phyloP scores from a whole-genome alignment of 352 stramenopile species.

The Pythium grandisporangium region DNA sequence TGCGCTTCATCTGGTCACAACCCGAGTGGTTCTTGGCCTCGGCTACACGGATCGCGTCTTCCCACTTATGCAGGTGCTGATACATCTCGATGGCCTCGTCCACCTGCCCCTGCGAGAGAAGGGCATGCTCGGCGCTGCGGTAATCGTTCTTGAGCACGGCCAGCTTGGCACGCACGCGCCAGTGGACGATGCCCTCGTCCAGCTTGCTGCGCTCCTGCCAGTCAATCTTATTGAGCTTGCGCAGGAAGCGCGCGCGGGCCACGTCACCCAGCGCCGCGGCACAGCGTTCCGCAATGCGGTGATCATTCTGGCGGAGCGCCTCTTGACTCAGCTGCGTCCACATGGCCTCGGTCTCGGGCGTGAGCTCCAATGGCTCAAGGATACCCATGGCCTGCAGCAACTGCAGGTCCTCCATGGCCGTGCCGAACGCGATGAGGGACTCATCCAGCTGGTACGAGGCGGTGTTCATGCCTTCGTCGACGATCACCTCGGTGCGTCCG shows the following conservation, averaged over 20 bases:
- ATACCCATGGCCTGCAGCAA: conserved; percentile 90
- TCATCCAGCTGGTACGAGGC: conserved; percentile 91
- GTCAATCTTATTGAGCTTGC: conserved; percentile 88
- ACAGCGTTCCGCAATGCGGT: conserved; percentile 88
- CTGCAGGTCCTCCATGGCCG: conserved; percentile 89
- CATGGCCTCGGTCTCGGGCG: conserved; percentile 90
- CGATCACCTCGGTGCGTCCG: conserved; percentile 91
- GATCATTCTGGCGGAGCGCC: conserved; percentile 79
- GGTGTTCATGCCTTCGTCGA: conserved; percentile 93
- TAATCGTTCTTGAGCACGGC: conserved; percentile 88
- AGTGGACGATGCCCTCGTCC: conserved; percentile 71
- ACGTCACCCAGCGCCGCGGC: conserved; percentile 89
- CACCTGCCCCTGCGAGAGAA: conserved; percentile 87
- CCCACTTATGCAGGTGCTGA: conserved; percentile 90
- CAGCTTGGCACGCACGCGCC: conserved; percentile 78
- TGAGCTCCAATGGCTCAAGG: conserved; percentile 87
- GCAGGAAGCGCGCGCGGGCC: conserved; percentile 77
- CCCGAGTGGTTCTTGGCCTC: conserved; percentile 72
- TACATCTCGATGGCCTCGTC: conserved; percentile 95
- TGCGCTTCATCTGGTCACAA: conserved; percentile 83
- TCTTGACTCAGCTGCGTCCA: conserved; percentile 88
- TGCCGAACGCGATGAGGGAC: conserved; percentile 90
- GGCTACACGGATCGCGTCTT: conserved; percentile 91
- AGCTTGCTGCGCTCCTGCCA: conserved; percentile 71
- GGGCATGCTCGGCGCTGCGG: conserved; percentile 83